Base-by-base conservation (phyloP, 2,329 filamentous ascomycete species). In the Diaporthe aspalathi region DNA sequence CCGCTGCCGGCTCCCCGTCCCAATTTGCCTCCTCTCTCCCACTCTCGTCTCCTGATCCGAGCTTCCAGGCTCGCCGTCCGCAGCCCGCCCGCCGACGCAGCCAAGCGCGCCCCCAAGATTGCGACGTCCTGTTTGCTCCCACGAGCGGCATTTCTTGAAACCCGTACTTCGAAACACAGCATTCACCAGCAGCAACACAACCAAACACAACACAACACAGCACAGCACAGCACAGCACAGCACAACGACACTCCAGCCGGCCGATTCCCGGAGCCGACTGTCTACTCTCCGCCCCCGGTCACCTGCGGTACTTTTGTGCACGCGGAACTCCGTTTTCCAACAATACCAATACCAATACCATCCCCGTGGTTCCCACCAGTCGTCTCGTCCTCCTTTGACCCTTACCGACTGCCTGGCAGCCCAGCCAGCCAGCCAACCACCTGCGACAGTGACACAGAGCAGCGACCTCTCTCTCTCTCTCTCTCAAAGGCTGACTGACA, bases 131-230 rank as follows among this genome's bases (percentile, higher is more conserved):
- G 35, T 5, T 43, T 27, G 35, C 35, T 27, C 24, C 54, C 12
- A 43, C 60, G 20, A 63, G 60, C 60, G 60, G 27, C 60, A 63
- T 63, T 63, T 63, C 60, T 63, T 63, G 60, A 63, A 63, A 63
- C 60, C 60, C 43, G 29, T 22, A 49, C 43, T 63, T 47, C 60
- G 60, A 63, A 49, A 63, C 60, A 63, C 60, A 38, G 24, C n/a
- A 35, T 35, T 63, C 43, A 63, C 17, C 60, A 63, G 20, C 57
- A 63, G 14, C 57, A 49, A 20, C 16, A 17, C 40, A 17, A 32
- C 38, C 29, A 38, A n/a, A 22, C 2, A 11, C 50, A 38, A 11
- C 35, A 38, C 35, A 38, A 12, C 35, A 38, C 5, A 38, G 32
- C 32, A 38, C 35, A 38, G 35, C 35, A 38, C 35, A 32, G 5